These are phyloP conservation scores for Erysimum cheiri DNA, from an alignment of 441 rosid genomes.

Conservation along the genomic window DNA sequence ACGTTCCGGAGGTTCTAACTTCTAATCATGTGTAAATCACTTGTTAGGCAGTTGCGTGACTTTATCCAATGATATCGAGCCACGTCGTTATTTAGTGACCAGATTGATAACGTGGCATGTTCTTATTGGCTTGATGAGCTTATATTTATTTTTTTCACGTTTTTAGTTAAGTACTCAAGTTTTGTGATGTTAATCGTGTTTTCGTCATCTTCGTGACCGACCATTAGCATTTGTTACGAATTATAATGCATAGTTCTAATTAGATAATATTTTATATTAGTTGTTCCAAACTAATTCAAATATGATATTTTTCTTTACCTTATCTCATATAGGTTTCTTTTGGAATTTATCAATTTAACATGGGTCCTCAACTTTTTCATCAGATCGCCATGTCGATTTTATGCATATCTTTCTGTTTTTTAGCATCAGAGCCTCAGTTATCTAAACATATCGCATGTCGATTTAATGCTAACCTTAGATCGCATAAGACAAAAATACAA, in stretches of 20 bases:
- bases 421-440: too few relatives aligned
- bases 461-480: too few relatives aligned
- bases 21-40: background rate
- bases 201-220: background rate
- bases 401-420: too few relatives aligned
- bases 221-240: background rate
- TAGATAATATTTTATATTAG: background rate
- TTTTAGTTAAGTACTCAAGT: constrained; percentile 6
- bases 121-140: background rate
- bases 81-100: background rate
- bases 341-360: background rate
- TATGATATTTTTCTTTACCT: background rate
- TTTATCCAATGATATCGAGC: constrained; percentile 7
- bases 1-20: constrained; percentile 26
- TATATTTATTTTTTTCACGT: background rate
- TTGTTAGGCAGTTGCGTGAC: constrained; percentile 23
- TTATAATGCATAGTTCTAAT: background rate
- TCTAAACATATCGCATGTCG: too few relatives aligned
- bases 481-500: too few relatives aligned
- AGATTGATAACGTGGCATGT: background rate
- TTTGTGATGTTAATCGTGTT: background rate
- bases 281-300: background rate
- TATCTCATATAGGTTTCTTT: background rate
- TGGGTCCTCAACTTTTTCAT: background rate
- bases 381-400: background rate